Conservation (phyloP, 2,329 filamentous ascomycete species). For the Grosmannia huntii region DNA sequence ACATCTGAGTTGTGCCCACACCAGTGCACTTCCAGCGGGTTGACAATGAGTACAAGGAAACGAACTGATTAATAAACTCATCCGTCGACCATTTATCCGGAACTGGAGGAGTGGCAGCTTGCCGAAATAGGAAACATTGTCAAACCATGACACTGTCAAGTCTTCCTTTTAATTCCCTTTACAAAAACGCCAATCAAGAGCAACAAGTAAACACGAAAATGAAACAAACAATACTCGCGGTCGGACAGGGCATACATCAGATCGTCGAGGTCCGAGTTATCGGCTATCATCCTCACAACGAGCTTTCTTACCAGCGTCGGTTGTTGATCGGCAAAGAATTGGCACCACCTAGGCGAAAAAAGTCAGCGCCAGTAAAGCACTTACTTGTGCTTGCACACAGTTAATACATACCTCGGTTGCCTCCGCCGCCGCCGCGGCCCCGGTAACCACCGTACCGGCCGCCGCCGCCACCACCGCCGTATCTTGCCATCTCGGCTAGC, state of each 20-base stretch:
- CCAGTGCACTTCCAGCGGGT: background rate
- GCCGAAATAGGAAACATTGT: background rate
- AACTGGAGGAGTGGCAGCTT: background rate
- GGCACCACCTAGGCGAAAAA: constrained; percentile 20
- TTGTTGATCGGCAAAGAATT: constrained; percentile 37
- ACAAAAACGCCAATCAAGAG: constrained; percentile 1
- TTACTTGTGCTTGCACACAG: background rate
- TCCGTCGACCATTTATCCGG: background rate
- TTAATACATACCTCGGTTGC: constrained; percentile 19
- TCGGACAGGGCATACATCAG: background rate
- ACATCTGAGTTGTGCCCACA: background rate
- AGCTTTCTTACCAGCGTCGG: constrained; percentile 34
- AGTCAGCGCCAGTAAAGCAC: background rate
- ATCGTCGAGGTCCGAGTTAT: background rate
- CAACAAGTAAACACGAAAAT: background rate
- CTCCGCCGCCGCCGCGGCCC: constrained; percentile 44
- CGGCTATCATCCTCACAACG: background rate
- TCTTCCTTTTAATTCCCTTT: background rate
- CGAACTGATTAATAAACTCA: background rate
- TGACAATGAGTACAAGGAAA: background rate
- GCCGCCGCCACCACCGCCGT: constrained; percentile 69
- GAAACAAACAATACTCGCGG: background rate
- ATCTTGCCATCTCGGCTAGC: constrained; percentile 90
- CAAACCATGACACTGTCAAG: background rate
- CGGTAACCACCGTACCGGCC: constrained; percentile 62